Base-by-base conservation (phyloP, 768 basidiomycete species). In the Cubamyces sp. region DNA sequence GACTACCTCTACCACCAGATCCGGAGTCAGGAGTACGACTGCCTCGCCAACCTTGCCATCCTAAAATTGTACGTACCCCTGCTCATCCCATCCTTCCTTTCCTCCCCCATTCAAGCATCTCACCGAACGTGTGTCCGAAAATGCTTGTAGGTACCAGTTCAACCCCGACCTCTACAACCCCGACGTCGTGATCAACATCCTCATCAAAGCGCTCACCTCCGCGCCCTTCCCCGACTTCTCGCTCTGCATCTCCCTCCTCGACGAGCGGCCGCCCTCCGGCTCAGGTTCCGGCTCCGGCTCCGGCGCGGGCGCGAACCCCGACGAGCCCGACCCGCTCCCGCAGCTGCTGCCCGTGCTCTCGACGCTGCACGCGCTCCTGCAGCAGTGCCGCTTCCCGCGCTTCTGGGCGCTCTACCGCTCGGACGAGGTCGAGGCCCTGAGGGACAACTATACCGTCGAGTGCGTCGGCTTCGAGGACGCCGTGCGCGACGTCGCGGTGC, bases 1-100 rank as follows among this genome's bases (percentile, higher is more conserved):
- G 96, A 98, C 73, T 98, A 98, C 78, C 87, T 98, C 62, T 93
- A 92, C 75, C 89, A 93, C 74, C 96, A 99, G 76, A 93, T 94
- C 65, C 84, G 90, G 67, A 90, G 86, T 69, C 88, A 90, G 67
- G 91, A 94, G 73, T 98, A 98, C 69, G 96, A 99, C 75, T 89
- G 92, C 69, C 84, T 98, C 43, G 94, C 96, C 30, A 98, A 98
- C 77, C 81, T 98, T 42, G 96, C 96, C 51, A 94, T 97, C 65
- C 74, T 98, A 50, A 98, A 98, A 77, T 79, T 98, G 92, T 95
- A 67, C 40, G 84, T 74, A 18, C 34, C 53, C 39, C 39, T 21
- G 4, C 34, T 51, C 42, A 39, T 54, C 25, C 48, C 30, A 15
- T 25, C 39, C 58, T 28, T 46, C 15, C 54, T 12, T 43, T 21